These are phyloP conservation scores for Closterium sp. DNA, from an alignment of 139 green algal species.

Conservation along the genomic window DNA sequence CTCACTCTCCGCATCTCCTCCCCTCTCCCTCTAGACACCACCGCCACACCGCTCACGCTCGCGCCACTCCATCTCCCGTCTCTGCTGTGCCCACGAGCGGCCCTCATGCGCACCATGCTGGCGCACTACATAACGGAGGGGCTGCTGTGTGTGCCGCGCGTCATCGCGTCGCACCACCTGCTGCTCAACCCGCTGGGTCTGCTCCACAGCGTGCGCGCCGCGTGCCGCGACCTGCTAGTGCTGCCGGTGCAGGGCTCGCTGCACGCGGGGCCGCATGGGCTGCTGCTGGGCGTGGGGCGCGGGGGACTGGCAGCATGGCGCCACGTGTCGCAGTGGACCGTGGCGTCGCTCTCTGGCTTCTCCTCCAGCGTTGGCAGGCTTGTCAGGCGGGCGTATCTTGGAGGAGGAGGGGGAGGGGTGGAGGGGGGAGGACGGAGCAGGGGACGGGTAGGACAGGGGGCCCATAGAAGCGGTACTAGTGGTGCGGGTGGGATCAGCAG, in stretches of 20 bases:
- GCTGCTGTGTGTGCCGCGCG: constrained; percentile 60
- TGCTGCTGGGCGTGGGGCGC: constrained; percentile 63
- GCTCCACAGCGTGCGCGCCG: constrained; percentile 53
- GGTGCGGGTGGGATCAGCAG: not conserved
- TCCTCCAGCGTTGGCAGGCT: constrained; percentile 38
- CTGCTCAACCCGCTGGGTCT: constrained; percentile 71
- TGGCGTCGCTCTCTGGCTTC: constrained; percentile 62
- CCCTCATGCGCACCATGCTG: constrained; percentile 54
- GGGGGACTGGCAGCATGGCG: constrained; percentile 61
- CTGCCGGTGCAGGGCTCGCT: constrained; percentile 59
- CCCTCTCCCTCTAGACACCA: constrained; percentile 27
- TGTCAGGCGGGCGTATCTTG: not conserved
- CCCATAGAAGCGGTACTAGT: not conserved
- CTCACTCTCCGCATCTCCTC: constrained; percentile 24
- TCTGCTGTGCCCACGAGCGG: constrained; percentile 52
- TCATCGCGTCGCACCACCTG: constrained; percentile 68
- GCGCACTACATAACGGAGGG: constrained; percentile 64
- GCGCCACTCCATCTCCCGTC: constrained; percentile 16
- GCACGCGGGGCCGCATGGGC: constrained; percentile 48
- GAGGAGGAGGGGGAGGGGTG: not conserved
- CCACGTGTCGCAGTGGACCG: constrained; percentile 65
- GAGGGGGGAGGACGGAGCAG: not conserved
- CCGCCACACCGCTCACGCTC: constrained; percentile 23
- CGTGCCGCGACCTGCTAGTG: constrained; percentile 57
- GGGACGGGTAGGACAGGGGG: not conserved